Conservation (phyloP, 495 filamentous ascomycete species). For the Talaromyces stipitatus region DNA sequence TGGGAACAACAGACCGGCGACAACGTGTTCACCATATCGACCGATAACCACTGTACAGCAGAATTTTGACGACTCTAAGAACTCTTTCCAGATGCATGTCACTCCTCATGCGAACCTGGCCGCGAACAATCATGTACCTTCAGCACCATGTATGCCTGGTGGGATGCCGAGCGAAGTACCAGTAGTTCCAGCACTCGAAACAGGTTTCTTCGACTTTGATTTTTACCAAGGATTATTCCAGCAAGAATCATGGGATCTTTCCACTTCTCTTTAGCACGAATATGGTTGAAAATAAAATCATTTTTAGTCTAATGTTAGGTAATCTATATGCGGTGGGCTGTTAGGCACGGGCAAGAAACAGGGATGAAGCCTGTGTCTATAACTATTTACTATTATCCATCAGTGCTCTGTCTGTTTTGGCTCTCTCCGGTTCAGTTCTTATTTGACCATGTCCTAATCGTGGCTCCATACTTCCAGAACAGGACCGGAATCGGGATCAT, state of each 20-base stretch:
- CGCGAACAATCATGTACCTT: background rate
- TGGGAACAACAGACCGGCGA: background rate
- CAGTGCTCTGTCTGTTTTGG: background rate
- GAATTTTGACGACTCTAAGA: background rate
- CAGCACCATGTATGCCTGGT: background rate
- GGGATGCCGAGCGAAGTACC: background rate
- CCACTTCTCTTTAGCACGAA: background rate
- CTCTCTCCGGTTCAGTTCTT: background rate
- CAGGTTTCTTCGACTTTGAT: constrained; percentile 1
- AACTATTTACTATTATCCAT: background rate
- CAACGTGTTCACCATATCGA: background rate
- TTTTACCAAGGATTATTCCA: background rate
- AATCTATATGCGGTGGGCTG: background rate
- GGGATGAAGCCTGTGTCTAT: background rate
- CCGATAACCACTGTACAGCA: background rate
- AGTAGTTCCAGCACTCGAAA: background rate
- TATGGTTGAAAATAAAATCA: background rate
- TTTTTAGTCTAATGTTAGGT: background rate
- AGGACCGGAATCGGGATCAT: constrained; percentile 34
- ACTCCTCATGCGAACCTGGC: background rate
- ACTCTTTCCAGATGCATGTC: background rate
- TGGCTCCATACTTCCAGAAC: constrained; percentile 25
- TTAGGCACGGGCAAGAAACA: background rate
- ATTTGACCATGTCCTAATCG: constrained; percentile 18
- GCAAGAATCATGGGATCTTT: background rate